phyloP scores from a whole-genome alignment of 345 rosid genomes.

The Euphorbia lathyris region DNA sequence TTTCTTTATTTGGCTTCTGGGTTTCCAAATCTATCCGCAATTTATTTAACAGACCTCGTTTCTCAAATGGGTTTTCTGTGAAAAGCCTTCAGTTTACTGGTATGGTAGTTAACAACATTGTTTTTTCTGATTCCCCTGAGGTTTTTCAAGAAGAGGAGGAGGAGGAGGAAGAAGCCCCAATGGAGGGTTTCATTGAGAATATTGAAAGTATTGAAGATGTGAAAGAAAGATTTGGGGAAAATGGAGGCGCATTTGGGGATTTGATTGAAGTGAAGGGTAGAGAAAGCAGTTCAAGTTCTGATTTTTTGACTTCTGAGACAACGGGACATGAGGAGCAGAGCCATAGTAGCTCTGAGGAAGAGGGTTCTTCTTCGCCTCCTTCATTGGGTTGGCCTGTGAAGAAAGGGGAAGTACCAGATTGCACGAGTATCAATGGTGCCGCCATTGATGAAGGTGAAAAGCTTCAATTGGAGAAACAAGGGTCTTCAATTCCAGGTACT shows the following conservation, averaged over 20 bases:
- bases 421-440: conserved; percentile 33
- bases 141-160: conserved; percentile 29
- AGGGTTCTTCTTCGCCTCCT: conserved; percentile 50
- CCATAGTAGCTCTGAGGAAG: conserved; percentile 57
- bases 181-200: conserved; percentile 42
- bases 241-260: conserved; percentile 43
- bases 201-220: conserved; percentile 23
- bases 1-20: conserved; percentile 32
- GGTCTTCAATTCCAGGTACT: conserved; percentile 60
- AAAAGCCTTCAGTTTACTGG: conserved; percentile 32
- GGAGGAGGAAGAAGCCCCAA: too few species aligned
- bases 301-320: conserved; percentile 57
- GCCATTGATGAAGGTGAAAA: conserved; percentile 31
- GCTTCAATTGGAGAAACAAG: conserved; percentile 37
- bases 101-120: conserved; percentile 47
- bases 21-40: conserved; percentile 37
- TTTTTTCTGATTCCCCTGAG: conserved; percentile 39
- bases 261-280: conserved; percentile 48
- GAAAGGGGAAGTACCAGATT: conserved; percentile 42
- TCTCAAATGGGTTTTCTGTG: conserved; percentile 36
- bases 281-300: conserved; percentile 80
- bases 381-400: conserved; percentile 45
- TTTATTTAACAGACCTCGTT: conserved; percentile 29
- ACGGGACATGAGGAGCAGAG: conserved; percentile 57
- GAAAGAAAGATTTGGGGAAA: conserved; percentile 26